Base-by-base conservation (phyloP, 345 rosid genomes). In the Melastoma malabathricum region DNA sequence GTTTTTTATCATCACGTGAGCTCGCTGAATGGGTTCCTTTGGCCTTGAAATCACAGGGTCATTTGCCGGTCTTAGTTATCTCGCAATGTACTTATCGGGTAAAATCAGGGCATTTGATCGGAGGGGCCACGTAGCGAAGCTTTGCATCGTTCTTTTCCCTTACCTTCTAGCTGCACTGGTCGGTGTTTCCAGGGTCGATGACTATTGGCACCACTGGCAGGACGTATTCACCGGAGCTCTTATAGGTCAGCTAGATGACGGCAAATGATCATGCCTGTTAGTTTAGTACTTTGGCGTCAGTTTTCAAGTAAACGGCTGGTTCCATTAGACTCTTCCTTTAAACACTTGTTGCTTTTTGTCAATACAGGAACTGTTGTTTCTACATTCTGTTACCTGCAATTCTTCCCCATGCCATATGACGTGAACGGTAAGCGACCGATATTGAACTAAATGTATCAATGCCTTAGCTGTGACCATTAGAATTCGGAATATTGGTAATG, bases 131-230 rank as follows among this genome's bases (percentile, higher is more conserved):
- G 53, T 70, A 44, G 75, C 79, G 38, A 74, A 74, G 51, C 64
- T 74, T 10, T 70, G 79, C 41, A 50, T 74, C 12, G 15, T 70
- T 38, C 34, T 70, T 50, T 38, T 74, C 44, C 75, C 73, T 14
- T 51, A 67, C 20, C 61, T 74, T 19, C 51, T 19, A 34, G 68
- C 79, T 38, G 59, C 59, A 55, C 75, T 74, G 16, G 71, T 70
- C 16, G 79, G 66, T 13, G 52, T 74, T 52, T 64, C 79, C 22
- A 64, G 75, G 39, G 73, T 74, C 48, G 79, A 74, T 27, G 79
- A 74, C 70, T 65, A 74, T 27, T 64, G 75, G 71, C 79, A 74
- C 55, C 73, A 74, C 44, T 59, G 66, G 75, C 70, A 59, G 56
- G 79, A 74, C 61, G 75, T 74, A 50, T 70, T 74, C 57, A 70